Base-by-base conservation (phyloP, 805 yeast genomes). In the Yamadazyma paraphyllophila region DNA sequence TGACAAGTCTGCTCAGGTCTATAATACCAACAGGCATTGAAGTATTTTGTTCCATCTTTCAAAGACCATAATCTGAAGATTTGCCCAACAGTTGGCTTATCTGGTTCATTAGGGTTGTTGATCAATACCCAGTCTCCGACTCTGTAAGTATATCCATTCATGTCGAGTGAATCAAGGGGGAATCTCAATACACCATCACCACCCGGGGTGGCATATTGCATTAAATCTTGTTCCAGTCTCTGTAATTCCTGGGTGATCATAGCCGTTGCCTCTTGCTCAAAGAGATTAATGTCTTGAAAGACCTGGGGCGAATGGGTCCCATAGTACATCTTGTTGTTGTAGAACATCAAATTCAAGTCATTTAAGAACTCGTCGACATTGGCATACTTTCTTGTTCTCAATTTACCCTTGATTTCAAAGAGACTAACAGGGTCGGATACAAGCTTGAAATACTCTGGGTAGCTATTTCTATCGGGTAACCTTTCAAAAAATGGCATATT, bases 1-100 rank as follows among this genome's bases (percentile, higher is more conserved):
- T 94, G 99, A 37, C 94, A 96, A 0, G 99, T 94, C 74, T 95
- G 97, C 63, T 94, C 98, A 1, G 99, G 97, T 55, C 98, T 81
- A 59, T 88, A 85, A 66, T 92, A 94, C 99, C 98, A 94, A 71
- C 98, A 94, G 33, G 88, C 96, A 62, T 94, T 92, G 60, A 91
- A 78, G 82, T 91, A 91, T 49, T 84, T 79, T 57, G 83, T 82
- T 8, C 81, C 80, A 45, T 91, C 95, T 52, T 90, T 95, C n/a
- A 81, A 76, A 48, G 83, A 81, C 99, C 99, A 94, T 50, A 94
- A 78, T 58, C 96, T 78, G 70, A 92, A 94, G 25, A 94, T 80
- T 66, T 94, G 99, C 12, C 95, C 97, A 30, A 90, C 88, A 15
- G 91, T 91, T 12, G 99, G 98, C 62, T 88, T 87, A 25, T 83